Evolutionary conservation across 108 stramenopile species (phyloP).

Genomic region (Asterionellopsis glacialis): DNA sequence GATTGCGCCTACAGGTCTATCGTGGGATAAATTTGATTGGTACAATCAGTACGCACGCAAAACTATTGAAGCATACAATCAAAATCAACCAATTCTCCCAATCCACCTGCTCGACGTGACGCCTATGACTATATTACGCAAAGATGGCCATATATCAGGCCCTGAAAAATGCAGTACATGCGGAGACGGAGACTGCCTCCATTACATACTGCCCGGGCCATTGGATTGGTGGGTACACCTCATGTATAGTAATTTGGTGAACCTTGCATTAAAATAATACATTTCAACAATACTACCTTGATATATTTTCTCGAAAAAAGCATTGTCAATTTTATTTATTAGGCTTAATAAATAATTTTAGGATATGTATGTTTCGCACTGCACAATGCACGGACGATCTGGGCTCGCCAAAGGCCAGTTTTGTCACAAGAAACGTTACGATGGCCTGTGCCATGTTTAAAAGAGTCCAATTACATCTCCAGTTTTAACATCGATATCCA

Average conservation of each 20-base stretch:
- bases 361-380: too few relatives aligned
- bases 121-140: constrained; percentile 12
- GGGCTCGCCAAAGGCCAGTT: background rate
- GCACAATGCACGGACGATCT: too few relatives aligned
- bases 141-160: constrained; percentile 10
- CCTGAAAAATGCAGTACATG: constrained; percentile 10
- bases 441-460: too few relatives aligned
- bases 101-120: constrained; percentile 9
- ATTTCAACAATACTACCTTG: too few relatives aligned
- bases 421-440: background rate
- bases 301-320: too few relatives aligned
- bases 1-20: background rate
- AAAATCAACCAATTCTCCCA: background rate
- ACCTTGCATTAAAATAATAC: background rate
- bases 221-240: constrained; percentile 18
- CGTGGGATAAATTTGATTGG: background rate
- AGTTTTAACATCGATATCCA: constrained; percentile 91
- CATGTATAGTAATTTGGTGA: constrained; percentile 8
- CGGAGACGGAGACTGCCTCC: constrained; percentile 6
- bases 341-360: too few relatives aligned
- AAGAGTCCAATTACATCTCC: constrained; percentile 96
- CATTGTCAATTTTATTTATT: too few relatives aligned
- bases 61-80: background rate
- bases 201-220: constrained; percentile 11
- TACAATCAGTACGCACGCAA: constrained; percentile 1